Evolutionary conservation across 1,284 basidiomycete species (phyloP).

Genomic region (Rhodotorula sp.): DNA sequence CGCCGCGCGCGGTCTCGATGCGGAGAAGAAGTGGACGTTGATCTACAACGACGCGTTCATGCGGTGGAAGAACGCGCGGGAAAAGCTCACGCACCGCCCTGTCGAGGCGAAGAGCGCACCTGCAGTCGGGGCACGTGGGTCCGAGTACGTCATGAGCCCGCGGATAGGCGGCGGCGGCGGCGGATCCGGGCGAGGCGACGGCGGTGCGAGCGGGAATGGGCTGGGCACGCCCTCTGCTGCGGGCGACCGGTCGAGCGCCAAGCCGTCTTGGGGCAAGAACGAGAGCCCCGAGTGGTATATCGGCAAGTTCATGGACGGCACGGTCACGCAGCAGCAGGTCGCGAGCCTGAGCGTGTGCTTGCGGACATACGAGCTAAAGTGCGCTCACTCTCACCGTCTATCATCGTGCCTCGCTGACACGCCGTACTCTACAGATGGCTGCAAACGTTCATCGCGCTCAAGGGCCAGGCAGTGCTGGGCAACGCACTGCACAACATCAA

Average conservation of each 20-base stretch:
- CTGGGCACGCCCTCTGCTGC: neutral
- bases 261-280: constrained; percentile 33
- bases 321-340: constrained; percentile 78
- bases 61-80: constrained; percentile 63
- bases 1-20: constrained; percentile 62
- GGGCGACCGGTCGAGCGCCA: neutral
- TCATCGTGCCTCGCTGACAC: neutral
- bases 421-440: constrained; percentile 19
- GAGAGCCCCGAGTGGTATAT: constrained; percentile 65
- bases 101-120: constrained; percentile 28
- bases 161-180: constrained; percentile 1
- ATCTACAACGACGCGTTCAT: constrained; percentile 81
- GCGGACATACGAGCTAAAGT: constrained; percentile 78
- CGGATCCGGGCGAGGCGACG: neutral
- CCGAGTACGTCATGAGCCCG: constrained; percentile 59
- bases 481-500: constrained; percentile 76
- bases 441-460: constrained; percentile 65
- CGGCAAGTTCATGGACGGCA: constrained; percentile 81
- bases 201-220: no score
- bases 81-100: constrained; percentile 34
- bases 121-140: constrained; percentile 50
- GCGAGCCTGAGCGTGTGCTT: constrained; percentile 75
- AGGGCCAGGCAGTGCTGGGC: constrained; percentile 80
- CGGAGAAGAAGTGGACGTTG: constrained; percentile 91
- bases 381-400: constrained; percentile 46